Percentiles rank a stretch among this genome's conserved stretches.
These are phyloP conservation scores for Teunomyces cretensis DNA, from an alignment of 805 yeast species.

Conservation along the genomic window DNA sequence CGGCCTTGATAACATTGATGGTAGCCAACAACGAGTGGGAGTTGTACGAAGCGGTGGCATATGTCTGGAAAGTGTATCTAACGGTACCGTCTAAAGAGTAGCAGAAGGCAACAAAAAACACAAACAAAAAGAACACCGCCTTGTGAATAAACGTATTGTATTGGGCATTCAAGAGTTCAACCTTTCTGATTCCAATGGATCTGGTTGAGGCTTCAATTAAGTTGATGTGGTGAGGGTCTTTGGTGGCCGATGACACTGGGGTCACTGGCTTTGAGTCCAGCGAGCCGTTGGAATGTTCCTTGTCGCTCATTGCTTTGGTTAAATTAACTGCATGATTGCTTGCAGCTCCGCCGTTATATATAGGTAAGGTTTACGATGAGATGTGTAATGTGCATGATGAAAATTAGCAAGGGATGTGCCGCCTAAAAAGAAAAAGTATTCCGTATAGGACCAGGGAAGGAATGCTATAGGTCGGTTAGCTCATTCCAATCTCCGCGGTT, in stretches of 20 bases:
- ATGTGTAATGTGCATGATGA: background rate
- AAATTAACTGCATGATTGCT: too few relatives aligned
- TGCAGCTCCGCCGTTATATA: too few relatives aligned
- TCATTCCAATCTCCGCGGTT: background rate
- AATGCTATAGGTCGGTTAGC: background rate
- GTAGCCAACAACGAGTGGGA: slow-evolving; percentile 59
- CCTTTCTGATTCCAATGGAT: slow-evolving; percentile 54
- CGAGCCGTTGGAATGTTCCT: background rate
- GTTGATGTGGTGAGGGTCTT: background rate
- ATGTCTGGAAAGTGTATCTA: slow-evolving; percentile 48
- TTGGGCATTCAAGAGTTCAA: slow-evolving; percentile 54
- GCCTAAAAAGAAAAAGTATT: background rate
- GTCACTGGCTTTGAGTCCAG: slow-evolving; percentile 1
- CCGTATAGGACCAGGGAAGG: background rate
- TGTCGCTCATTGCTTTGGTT: background rate
- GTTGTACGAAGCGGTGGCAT: slow-evolving; percentile 56
- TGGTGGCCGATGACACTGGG: background rate
- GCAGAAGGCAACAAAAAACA: slow-evolving; percentile 57
- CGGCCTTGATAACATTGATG: slow-evolving; percentile 55
- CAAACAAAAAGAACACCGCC: slow-evolving; percentile 43
- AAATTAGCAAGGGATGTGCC: background rate
- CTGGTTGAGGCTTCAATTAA: slow-evolving; percentile 15
- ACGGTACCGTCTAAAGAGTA: slow-evolving; percentile 58
- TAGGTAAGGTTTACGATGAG: background rate
- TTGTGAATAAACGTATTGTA: slow-evolving; percentile 38